Evolutionary conservation across 2,329 filamentous ascomycete genomes (phyloP), one percentile per base, ranked within the genome.

Genomic region (Aspergillus sergii): DNA sequence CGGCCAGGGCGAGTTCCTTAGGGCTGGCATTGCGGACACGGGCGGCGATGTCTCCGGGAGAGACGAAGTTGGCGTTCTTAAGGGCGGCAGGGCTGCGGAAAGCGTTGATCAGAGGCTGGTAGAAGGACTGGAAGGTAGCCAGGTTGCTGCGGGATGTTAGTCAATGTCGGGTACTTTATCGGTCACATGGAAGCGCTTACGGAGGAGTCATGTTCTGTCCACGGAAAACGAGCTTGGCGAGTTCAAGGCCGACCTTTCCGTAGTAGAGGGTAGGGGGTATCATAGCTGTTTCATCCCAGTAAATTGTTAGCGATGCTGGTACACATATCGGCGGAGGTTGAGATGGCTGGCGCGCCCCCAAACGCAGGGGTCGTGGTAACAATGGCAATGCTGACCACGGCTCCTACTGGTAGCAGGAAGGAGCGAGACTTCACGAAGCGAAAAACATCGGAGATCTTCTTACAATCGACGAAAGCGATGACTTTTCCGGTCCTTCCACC

Each of bases 141-240:
- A 92, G 66, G 73, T 89, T 89, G 69, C 94, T 97, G 75, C 51
- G 48, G 32, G 36, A n/a, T 57, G 57, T 70, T 63, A 68, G 63
- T 64, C 62, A 57, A 60, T 57, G 63, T 61, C 28, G 61, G 34
- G 43, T 36, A 28, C 34, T 43, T 12, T n/a, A 43, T 61, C 14
- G 32, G 58, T 59, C 48, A 58, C 28, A 32, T 61, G 57, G 53
- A 55, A 34, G 50, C 58, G 84, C 94, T 89, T 91, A 99, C 95
- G 95, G 95, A 82, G 93, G 93, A 77, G 86, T 84, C 93, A 99
- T 97, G 84, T 91, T 92, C 82, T 94, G 93, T 79, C 89, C 89
- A 74, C 88, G 88, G 84, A 93, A 93, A 71, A 98, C 88, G 71
- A 97, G 86, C 86, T 92, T 96, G 78, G 86, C 87, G 65, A 98